Base-by-base conservation (phyloP, 2,329 filamentous ascomycete species). In the Hymenoscyphus infarciens region DNA sequence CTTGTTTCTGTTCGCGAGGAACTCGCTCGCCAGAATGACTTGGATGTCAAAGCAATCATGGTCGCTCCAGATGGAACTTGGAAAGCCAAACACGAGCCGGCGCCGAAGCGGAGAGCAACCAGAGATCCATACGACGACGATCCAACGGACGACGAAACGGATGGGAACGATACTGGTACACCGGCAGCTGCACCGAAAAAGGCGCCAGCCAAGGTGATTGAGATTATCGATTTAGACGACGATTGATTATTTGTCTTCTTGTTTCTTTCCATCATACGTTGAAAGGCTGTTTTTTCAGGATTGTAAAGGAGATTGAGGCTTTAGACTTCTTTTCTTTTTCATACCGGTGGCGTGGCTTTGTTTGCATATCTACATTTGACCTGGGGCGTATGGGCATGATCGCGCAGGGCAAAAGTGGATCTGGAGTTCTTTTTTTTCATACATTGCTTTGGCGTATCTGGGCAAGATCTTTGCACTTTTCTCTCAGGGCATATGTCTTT, bases 1-100 rank as follows among this genome's bases (percentile, higher is more conserved):
- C 79, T 97, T 54, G 72, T 81, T 13, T 76, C 83, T 0, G 85
- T 97, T 0, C 81, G 86, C 15, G 70, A 75, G 1, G 74, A 81
- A 56, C 77, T 96, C 11, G 77, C 79, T 52, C 68, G 73, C 11
- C 75, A 79, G 29, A 77, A 81, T 19, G 76, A 80, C 42, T 72
- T 87, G 33, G 75, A 78, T 25, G 81, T 79, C 0, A 85, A 85
- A 67, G 81, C 85, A 0, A 88, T 94, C 60, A 75, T 84, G 5
- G 82, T 93, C 1, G 78, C 82, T 19, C 76, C 81, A 1, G 83
- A 91, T 73, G 89, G 90, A 0, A 79, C 75, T 1, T 95, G 90
- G 91, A 79, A 77, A 57, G 75, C 83, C 2, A 84, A 82, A 65
- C 67, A 68, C 8, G 75, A 78, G 53, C 62, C 68, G 19, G 67